These are phyloP conservation scores for Areca catechu DNA, from an alignment of 176 grass and related monocot genomes.

Conservation along the genomic window DNA sequence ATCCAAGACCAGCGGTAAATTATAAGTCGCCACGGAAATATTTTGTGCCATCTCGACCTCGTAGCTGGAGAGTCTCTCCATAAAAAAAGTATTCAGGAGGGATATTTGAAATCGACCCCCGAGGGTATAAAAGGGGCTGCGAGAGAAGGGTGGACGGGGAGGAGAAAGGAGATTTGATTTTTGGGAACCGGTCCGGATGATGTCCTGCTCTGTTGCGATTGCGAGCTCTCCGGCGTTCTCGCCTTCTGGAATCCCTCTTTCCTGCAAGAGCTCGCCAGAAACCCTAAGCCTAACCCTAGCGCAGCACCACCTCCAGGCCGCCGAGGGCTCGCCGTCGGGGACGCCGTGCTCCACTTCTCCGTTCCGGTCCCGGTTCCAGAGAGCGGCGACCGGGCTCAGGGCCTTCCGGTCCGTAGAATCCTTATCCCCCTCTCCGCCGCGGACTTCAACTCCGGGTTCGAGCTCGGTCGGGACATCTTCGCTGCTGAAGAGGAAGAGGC, in stretches of 20 bases:
- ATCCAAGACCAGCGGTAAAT: too few species aligned
- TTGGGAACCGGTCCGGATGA: neutral
- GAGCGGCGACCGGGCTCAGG: neutral
- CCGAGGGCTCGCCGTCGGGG: conserved; percentile 25
- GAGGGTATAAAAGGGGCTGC: neutral
- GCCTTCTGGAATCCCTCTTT: conserved; percentile 59
- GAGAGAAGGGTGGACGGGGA: rapidly evolving
- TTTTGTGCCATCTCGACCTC: too few species aligned
- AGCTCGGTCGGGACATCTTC: conserved; percentile 2
- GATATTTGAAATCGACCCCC: neutral
- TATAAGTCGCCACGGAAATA: too few species aligned
- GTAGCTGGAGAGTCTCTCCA: too few species aligned
- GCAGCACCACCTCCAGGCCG: conserved; percentile 19
- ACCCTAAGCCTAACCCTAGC: conserved; percentile 30
- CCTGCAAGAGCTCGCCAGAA: conserved; percentile 82
- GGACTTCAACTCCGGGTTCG: neutral
- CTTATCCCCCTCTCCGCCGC: conserved; percentile 14
- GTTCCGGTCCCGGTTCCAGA: conserved; percentile 32
- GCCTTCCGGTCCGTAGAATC: conserved; percentile 10
- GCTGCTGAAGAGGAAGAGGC: conserved; percentile 72
- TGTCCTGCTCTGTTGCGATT: conserved; percentile 90
- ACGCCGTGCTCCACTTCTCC: conserved; percentile 12
- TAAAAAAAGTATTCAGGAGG: neutral
- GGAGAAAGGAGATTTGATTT: too few species aligned
- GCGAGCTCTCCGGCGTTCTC: conserved; percentile 92